Evolutionary conservation across 2,329 filamentous ascomycete genomes (phyloP).

Genomic region (Venturia carpophila): DNA sequence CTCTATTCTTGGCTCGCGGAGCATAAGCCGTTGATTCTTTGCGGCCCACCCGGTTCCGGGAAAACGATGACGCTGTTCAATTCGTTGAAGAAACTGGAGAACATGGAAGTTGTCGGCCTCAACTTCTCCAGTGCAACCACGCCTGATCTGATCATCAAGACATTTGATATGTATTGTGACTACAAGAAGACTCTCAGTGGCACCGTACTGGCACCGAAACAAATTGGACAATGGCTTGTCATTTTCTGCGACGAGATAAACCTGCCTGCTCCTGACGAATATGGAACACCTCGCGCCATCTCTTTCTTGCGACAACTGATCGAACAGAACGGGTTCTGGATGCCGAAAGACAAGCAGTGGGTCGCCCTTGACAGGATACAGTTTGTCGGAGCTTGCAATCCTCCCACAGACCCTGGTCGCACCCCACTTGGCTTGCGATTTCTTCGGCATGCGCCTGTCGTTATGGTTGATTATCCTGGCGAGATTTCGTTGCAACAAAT

Average conservation of each 20-base stretch:
- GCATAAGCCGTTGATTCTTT: conserved; percentile 93
- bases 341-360: conserved; percentile 95
- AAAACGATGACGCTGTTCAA: conserved; percentile 99
- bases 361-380: conserved; percentile 96
- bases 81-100: conserved; percentile 88
- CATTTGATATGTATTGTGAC: conserved; percentile 98
- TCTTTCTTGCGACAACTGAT: conserved; percentile 96
- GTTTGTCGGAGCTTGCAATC: conserved; percentile 98
- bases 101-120: conserved; percentile 98
- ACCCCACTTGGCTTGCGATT: conserved; percentile 90
- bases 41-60: conserved; percentile 93
- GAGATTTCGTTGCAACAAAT: conserved; percentile 93
- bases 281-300: conserved; percentile 94
- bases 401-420: conserved; percentile 92
- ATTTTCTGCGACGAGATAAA: conserved; percentile 99
- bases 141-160: conserved; percentile 95
- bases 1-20: conserved; percentile 98
- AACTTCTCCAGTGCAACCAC: conserved; percentile 99
- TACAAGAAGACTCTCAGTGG: conserved; percentile 98
- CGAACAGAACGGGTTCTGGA: conserved; percentile 98
- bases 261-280: conserved; percentile 92
- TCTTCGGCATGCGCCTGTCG: conserved; percentile 90
- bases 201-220: conserved; percentile 88
- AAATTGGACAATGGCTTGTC: conserved; percentile 95
- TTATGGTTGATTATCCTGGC: conserved; percentile 99